Percentiles rank a stretch among this genome's conserved stretches.
phyloP scores from a whole-genome alignment of 176 grass and related monocot species.

The Phoenix roebelenii region DNA sequence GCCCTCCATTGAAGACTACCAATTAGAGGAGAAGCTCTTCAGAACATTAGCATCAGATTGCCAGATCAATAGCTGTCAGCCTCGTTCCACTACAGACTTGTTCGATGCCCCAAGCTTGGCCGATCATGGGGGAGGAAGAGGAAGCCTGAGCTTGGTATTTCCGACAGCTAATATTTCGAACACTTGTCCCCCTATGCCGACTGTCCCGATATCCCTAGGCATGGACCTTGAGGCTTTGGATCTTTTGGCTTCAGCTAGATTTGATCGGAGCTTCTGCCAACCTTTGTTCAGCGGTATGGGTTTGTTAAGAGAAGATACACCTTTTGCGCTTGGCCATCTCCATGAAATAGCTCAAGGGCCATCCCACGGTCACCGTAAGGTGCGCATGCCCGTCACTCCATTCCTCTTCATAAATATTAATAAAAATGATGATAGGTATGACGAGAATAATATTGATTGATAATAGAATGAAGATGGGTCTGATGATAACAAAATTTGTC shows the following conservation, averaged over 20 bases:
- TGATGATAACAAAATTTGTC: too few species aligned
- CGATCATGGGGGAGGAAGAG: neutral
- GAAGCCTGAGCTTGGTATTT: conserved; percentile 22
- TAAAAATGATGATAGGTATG: neutral
- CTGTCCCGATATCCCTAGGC: conserved; percentile 9
- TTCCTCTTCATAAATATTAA: neutral
- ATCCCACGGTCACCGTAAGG: conserved; percentile 41
- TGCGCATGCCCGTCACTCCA: neutral
- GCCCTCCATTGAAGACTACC: conserved; percentile 8
- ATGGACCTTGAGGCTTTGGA: conserved; percentile 40
- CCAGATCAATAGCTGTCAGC: conserved; percentile 18
- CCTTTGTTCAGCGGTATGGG: conserved; percentile 26
- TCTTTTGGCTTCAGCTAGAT: conserved; percentile 40
- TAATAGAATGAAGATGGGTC: too few species aligned
- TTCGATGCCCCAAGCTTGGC: neutral
- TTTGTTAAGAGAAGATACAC: conserved; percentile 32
- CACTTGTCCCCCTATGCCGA: neutral
- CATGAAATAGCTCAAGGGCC: conserved; percentile 37
- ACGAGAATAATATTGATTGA: too few species aligned
- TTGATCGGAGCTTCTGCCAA: conserved; percentile 37
- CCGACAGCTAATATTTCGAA: conserved; percentile 38
- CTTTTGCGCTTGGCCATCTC: conserved; percentile 36
- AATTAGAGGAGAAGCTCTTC: conserved; percentile 19
- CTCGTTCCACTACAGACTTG: neutral
- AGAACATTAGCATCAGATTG: conserved; percentile 12